Base-by-base conservation (phyloP, 2,329 filamentous ascomycete species). In the Helotiales sp. region DNA sequence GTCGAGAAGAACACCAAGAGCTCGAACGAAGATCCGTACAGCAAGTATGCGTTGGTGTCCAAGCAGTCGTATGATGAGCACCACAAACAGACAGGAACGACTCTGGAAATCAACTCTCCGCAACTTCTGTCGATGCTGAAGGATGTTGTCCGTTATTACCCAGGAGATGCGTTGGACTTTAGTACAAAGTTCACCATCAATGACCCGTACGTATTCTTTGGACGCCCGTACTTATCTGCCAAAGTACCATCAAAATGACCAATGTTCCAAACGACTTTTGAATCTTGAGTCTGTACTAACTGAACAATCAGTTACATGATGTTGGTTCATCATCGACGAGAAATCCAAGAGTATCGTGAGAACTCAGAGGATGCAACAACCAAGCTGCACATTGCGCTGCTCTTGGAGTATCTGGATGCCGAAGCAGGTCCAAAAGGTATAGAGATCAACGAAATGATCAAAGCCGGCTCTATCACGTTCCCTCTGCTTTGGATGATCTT, bases 51-150 rank as follows among this genome's bases (percentile, higher is more conserved):
- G 3, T 49, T 70, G 43, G 64, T 70, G 2, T 64, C 62, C 7
- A 63, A 45, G 20, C 61, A 67, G 15, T 43, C 60, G 2, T 70
- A 66, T 26, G 64, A 68, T 43, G 66, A 67, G 28, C 55, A 60
- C 2, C 61, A 69, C 50, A 64, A 61, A 15, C 62, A 57, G 5
- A 66, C 59, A 3, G 54, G 37, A 26, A 67, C 66, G 2, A 67
- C 64, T 11, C 22, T 70, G 24, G 63, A 70, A 52, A 62, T 70
- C 45, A 70, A 70, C 26, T 70, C 69, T 4, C 69, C 69, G 26
- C 64, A 70, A 6, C 55, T 70, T n/a, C 60, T 70, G 17, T 45
- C 58, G 8, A 65, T 47, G 11, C 43, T 70, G 30, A 64, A 64
- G 32, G 47, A 70, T 37, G 66, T 70, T 11, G 58, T 70, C n/a